Conservation (phyloP, 768 basidiomycete genomes). For the Grammothele lineata region DNA sequence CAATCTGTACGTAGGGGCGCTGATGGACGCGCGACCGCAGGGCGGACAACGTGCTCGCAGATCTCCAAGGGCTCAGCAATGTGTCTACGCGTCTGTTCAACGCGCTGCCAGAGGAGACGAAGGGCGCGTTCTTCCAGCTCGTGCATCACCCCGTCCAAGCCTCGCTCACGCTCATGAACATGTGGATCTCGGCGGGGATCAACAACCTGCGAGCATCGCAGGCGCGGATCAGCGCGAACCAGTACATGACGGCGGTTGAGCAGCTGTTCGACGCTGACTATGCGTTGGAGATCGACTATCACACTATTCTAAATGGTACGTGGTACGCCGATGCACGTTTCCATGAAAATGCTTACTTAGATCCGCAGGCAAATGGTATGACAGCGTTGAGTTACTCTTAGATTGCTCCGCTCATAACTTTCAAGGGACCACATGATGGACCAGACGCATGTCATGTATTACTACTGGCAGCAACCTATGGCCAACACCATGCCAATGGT, state of each 20-base stretch:
- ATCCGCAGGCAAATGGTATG: constrained; percentile 54
- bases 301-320: constrained; percentile 50
- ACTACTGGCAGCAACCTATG: constrained; percentile 73
- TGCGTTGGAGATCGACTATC: constrained; percentile 57
- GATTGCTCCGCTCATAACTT: not conserved
- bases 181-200: constrained; percentile 55
- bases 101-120: constrained; percentile 38
- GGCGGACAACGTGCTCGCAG: constrained; percentile 44
- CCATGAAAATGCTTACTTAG: no score
- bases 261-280: constrained; percentile 57
- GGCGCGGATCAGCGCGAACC: constrained; percentile 58
- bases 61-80: constrained; percentile 45
- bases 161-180: constrained; percentile 50
- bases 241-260: constrained; percentile 50
- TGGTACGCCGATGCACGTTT: not conserved
- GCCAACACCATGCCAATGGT: constrained; percentile 55
- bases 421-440: constrained; percentile 53
- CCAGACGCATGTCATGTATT: constrained; percentile 63
- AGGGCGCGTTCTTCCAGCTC: constrained; percentile 69
- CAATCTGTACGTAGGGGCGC: not conserved
- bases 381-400: not conserved
- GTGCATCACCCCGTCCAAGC: constrained; percentile 63
- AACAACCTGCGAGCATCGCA: constrained; percentile 64
- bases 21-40: not conserved
- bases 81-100: constrained; percentile 54